Percentiles rank a stretch among this genome's conserved stretches.
Conservation (phyloP, 2,329 filamentous ascomycete genomes). For the Colletotrichum cereale region DNA sequence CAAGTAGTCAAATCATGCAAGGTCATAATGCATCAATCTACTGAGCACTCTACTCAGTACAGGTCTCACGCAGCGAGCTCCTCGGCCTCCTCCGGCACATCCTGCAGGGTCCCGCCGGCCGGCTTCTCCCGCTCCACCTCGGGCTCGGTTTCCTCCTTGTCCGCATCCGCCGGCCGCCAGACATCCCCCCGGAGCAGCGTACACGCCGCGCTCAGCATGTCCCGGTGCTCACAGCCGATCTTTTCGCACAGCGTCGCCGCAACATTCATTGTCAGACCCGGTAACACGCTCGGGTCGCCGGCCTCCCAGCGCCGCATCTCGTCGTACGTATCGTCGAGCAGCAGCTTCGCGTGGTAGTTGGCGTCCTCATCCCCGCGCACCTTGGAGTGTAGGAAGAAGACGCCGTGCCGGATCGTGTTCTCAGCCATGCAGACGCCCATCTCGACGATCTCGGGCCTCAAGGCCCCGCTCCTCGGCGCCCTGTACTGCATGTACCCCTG, state of each 20-base stretch:
- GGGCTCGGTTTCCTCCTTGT: not conserved
- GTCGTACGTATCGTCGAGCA: constrained; percentile 34
- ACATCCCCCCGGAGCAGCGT: constrained; percentile 24
- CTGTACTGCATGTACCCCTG: constrained; percentile 35
- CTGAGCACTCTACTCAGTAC: not conserved
- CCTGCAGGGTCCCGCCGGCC: not conserved
- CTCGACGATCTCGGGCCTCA: constrained; percentile 32
- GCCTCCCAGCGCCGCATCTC: constrained; percentile 40
- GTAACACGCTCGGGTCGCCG: constrained; percentile 34
- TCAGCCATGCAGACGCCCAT: constrained; percentile 38
- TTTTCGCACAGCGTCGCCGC: constrained; percentile 15
- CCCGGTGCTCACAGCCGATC: constrained; percentile 26
- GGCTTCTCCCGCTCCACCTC: constrained; percentile 19
- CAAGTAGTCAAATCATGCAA: not conserved
- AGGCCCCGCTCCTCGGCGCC: constrained; percentile 11
- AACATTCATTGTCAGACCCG: constrained; percentile 39
- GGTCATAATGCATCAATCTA: constrained; percentile 29
- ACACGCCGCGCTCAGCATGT: constrained; percentile 30
- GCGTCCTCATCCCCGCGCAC: constrained; percentile 21
- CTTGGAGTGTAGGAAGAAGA: constrained; percentile 38
- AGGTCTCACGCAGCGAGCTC: not conserved
- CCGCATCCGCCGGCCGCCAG: constrained; percentile 18
- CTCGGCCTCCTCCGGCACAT: not conserved
- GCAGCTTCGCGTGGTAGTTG: constrained; percentile 27
- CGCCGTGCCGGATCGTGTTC: constrained; percentile 38